Evolutionary conservation across 305 asterid species (phyloP).

Genomic region (Solanum hybrid): DNA sequence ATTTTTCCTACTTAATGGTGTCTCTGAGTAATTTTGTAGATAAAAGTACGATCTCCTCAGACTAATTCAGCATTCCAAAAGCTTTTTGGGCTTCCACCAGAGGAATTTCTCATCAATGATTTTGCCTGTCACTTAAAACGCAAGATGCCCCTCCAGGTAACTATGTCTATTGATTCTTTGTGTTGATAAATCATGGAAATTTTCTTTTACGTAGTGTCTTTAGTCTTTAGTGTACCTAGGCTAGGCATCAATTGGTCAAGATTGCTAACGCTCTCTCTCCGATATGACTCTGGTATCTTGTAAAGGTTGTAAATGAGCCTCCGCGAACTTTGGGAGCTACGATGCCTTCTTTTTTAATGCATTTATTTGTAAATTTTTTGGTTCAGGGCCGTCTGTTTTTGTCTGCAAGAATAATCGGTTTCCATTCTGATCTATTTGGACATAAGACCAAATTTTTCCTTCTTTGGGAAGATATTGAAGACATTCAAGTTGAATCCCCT

Average conservation of each 20-base stretch:
- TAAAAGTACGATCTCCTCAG: constrained; percentile 89
- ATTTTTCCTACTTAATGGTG: constrained; percentile 6
- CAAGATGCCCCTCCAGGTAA: constrained; percentile 95
- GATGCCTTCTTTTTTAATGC: not conserved
- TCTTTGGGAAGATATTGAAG: constrained; percentile 97
- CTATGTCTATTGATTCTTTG: constrained; percentile 10
- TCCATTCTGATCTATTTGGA: constrained; percentile 90
- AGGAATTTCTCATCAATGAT: constrained; percentile 95
- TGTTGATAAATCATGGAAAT: not conserved
- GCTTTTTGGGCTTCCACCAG: constrained; percentile 83
- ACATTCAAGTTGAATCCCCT: constrained; percentile 74
- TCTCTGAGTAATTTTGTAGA: constrained; percentile 31
- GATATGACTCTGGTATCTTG: not conserved
- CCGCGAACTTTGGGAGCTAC: not conserved
- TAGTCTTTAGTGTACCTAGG: not conserved
- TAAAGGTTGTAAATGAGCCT: not conserved
- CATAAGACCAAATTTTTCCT: constrained; percentile 88
- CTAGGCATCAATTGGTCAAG: not conserved
- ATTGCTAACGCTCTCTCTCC: not conserved
- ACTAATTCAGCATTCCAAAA: constrained; percentile 96
- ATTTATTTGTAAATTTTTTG: constrained; percentile 3
- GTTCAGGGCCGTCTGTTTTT: constrained; percentile 90
- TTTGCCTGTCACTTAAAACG: constrained; percentile 91
- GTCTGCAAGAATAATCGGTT: constrained; percentile 92
- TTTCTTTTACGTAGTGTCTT: not conserved